Evolutionary conservation across 176 grass and related monocot species (phyloP), one percentile per base, ranked within the genome.

Genomic region (bread wheat (Triticum aestivum)): DNA sequence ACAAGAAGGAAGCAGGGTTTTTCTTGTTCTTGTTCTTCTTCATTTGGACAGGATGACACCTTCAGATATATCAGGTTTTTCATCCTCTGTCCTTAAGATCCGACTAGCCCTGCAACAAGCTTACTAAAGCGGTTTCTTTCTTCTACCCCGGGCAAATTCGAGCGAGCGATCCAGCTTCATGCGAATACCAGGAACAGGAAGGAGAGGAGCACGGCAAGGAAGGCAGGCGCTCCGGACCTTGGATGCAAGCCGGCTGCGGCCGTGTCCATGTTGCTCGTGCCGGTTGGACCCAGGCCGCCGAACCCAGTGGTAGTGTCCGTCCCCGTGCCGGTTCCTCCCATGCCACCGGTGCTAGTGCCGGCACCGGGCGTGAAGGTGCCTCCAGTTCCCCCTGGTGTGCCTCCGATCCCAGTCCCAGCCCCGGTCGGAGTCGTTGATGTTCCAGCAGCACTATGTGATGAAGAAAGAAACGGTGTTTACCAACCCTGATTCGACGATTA

Each of bases 361-460:
- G 82, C 61, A 1, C 89, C 86, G 0, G 94, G 94, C 11, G 94
- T 93, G 78, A 93, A 91, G 52, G 93, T 88, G 41, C 89, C 86
- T 24, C 75, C 17, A 9, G 89, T 87, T 67, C 68, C 83, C 13
- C 87, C 87, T 33, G 78, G 76, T 21, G 84, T 63, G 30, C 86
- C 89, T 76, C 84, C 80, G 17, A 15, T 8, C 45, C 73, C 73
- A 21, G 45, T 26, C 61, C 61, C 61, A 63, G 61, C 3, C 61
- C 61, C 61, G 78, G 69, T 79, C 1, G 87, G 82, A 4, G 93
- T 96, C 18, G 58, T 88, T 12, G 88, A 64, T 47, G 86, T 93
- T 80, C 94, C 89, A 21, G 24, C 34, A 9, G 82, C 61, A 80
- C 94, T 96, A 91, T 17, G 37, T 29, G 27, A 41, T 47, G 11